Evolutionary conservation across 2,329 filamentous ascomycete genomes (phyloP), one percentile per base, ranked within the genome.

Genomic region (Penicillium rolfsii): DNA sequence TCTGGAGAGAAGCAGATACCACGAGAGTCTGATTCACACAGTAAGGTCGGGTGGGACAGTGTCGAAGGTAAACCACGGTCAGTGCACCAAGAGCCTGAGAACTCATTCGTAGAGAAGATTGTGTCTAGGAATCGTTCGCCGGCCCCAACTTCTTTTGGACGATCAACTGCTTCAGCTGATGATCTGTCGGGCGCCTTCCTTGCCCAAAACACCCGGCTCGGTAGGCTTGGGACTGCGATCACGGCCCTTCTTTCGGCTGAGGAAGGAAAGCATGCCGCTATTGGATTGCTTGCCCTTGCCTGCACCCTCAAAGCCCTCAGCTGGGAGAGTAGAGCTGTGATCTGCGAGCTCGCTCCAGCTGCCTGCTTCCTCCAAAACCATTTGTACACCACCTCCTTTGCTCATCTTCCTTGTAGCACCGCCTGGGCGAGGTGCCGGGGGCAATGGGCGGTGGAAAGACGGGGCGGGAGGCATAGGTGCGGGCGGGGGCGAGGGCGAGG

Each of bases 221-320:
- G 92, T 94, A 28, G 93, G 93, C 80, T 97, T 97, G 1, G 95
- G 95, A 74, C 93, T 97, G 76, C 93, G 88, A 58, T 93, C 92
- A 64, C 93, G 84, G 30, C 93, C 92, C 81, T 91, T 97, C 80
- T 96, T 97, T 71, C 93, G 85, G 66, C 86, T 91, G 62, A 98
- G 82, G 76, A 99, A 96, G 1, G 92, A 91, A 66, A 98, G 89
- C 84, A 97, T 94, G 55, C 93, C 91, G 19, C 89, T 87, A 55
- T 76, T 78, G n/a, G 71, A 66, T 38, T 68, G 74, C 84, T 89
- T 67, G 79, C 81, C 61, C 71, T 78, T 78, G 53, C 66, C 66
- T 12, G 70, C 69, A 50, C 66, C 67, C 52, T 76, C 75, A 19
- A 82, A 80, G 3, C 88, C 89, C 72, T 92, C 89, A 0, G 85